Percentiles rank a stretch among this genome's conserved stretches.
Evolutionary conservation across 129 eudicot species (phyloP).

Genomic region (Lonicera japonica): DNA sequence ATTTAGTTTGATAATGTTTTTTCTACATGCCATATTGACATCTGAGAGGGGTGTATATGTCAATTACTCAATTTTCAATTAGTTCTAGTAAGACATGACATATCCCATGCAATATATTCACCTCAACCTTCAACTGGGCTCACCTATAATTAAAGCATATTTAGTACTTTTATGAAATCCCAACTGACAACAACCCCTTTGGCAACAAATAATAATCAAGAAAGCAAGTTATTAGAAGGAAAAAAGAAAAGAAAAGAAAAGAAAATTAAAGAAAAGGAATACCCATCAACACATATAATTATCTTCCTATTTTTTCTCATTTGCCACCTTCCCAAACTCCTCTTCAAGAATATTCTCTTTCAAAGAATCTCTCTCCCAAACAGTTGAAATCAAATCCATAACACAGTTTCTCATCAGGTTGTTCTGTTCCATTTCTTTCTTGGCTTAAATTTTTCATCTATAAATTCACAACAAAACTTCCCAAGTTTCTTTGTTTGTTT

Average conservation of each 20-base stretch:
- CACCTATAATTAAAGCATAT: constrained; percentile 15
- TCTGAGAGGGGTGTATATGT: background rate
- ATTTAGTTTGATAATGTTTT: background rate
- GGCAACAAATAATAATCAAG: constrained; percentile 48
- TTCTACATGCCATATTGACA: background rate
- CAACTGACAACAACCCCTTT: constrained; percentile 37
- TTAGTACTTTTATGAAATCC: constrained; percentile 46
- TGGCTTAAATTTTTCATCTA: no score
- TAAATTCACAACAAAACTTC: no score
- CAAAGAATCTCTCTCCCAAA: background rate
- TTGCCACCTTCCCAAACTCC: constrained; percentile 5
- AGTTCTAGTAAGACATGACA: background rate
- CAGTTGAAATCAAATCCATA: no score
- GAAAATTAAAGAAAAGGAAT: constrained; percentile 16
- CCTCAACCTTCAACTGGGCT: constrained; percentile 8
- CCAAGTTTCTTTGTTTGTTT: no score
- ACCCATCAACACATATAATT: constrained; percentile 12
- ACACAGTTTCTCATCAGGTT: no score
- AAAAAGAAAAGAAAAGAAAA: constrained; percentile 23
- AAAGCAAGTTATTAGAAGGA: constrained; percentile 29
- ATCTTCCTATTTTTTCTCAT: constrained; percentile 27
- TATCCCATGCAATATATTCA: constrained; percentile 6
- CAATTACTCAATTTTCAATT: background rate
- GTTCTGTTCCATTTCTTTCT: no score
- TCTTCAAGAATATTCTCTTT: constrained; percentile 1